phyloP scores from a whole-genome alignment of 257 asterid species.

The Orobanche coerulescens region DNA sequence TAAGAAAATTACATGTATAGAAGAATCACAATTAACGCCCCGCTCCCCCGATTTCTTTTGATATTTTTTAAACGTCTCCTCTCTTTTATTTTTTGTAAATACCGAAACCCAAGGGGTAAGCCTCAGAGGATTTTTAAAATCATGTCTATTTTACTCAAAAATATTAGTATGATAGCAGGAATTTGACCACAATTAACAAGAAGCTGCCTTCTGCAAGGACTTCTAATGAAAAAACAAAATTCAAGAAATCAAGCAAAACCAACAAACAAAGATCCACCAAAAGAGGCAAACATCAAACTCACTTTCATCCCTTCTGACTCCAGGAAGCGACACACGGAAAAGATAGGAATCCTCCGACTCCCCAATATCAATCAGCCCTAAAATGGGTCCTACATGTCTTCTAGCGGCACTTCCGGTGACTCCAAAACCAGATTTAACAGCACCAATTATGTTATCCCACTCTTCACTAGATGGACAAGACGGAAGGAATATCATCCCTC shows the following conservation, averaged over 20 bases:
- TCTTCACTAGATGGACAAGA: slow-evolving; percentile 53
- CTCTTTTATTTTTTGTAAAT: no score
- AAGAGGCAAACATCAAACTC: slow-evolving; percentile 22
- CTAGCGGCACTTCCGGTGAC: slow-evolving; percentile 70
- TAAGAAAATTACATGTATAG: no score
- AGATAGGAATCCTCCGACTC: slow-evolving; percentile 67
- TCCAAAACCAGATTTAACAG: slow-evolving; percentile 45
- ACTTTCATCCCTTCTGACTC: slow-evolving; percentile 82
- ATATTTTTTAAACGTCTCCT: no score
- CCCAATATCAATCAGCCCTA: slow-evolving; percentile 69
- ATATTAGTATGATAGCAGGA: no score
- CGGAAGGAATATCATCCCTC: slow-evolving; percentile 52
- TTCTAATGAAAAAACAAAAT: no score
- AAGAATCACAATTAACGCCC: no score
- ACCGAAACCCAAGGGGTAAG: no score
- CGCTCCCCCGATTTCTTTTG: no score
- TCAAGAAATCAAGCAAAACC: not conserved
- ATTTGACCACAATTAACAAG: not conserved
- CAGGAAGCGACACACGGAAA: slow-evolving; percentile 87
- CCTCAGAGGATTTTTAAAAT: no score
- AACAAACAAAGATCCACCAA: not conserved
- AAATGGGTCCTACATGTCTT: slow-evolving; percentile 56
- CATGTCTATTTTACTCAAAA: no score
- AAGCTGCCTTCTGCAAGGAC: no score
- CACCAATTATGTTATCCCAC: slow-evolving; percentile 50